Evolutionary conservation across 495 filamentous ascomycete species (phyloP).

Genomic region (Talaromyces borbonicus): DNA sequence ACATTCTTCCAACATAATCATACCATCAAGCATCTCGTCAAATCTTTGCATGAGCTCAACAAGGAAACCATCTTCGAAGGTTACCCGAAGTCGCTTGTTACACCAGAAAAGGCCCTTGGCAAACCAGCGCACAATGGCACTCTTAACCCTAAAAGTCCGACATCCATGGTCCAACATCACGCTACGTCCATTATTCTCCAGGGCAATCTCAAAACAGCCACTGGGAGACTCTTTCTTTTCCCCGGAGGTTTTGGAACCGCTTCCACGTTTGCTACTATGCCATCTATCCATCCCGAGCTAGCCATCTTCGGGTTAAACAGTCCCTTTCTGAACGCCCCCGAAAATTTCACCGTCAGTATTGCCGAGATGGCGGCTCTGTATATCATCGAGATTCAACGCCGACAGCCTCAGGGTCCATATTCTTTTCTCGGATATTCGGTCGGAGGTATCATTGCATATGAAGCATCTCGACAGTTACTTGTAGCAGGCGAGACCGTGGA

Average conservation of each 20-base stretch:
- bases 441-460: constrained; percentile 81
- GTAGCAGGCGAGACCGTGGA: constrained; percentile 58
- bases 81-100: neutral
- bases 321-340: constrained; percentile 1
- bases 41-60: neutral
- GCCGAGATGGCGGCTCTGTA: neutral
- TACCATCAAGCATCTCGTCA: constrained; percentile 40
- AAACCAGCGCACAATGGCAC: neutral
- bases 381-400: neutral
- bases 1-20: constrained; percentile 23
- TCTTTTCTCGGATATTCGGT: constrained; percentile 59
- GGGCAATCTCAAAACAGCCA: constrained; percentile 26
- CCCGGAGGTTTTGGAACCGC: constrained; percentile 44
- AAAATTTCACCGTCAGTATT: neutral
- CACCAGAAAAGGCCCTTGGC: neutral
- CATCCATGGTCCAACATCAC: constrained; percentile 20
- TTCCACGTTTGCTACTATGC: constrained; percentile 15
- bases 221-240: constrained; percentile 37
- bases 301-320: constrained; percentile 2
- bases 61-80: neutral
- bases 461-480: constrained; percentile 63
- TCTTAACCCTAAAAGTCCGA: constrained; percentile 18
- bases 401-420: constrained; percentile 7
- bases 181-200: no score
- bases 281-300: neutral